A percentile compares a stretch with the other conserved stretches of the same genome.
phyloP scores from a whole-genome alignment of 768 basidiomycete species.

The Xerocomus potaroensis region DNA sequence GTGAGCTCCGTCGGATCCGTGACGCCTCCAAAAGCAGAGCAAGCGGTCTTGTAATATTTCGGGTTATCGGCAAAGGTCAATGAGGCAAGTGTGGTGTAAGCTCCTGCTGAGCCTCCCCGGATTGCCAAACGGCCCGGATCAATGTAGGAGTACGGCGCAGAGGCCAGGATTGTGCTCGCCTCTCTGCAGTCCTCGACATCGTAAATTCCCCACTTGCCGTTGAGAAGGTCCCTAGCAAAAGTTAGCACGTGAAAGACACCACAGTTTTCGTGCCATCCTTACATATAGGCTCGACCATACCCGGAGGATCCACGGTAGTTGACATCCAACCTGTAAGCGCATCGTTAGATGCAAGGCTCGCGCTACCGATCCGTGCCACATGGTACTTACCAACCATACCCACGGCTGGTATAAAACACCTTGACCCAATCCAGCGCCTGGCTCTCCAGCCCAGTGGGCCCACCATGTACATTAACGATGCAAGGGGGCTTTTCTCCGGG shows the following conservation, averaged over 20 bases:
- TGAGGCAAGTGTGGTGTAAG: slow-evolving; percentile 57
- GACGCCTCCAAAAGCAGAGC: slow-evolving; percentile 58
- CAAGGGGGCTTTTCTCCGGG: slow-evolving; percentile 61
- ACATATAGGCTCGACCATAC: slow-evolving; percentile 64
- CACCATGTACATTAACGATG: slow-evolving; percentile 62
- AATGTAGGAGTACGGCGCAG: slow-evolving; percentile 39
- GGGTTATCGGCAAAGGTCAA: slow-evolving; percentile 50
- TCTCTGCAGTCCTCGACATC: slow-evolving; percentile 58
- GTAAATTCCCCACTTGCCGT: slow-evolving; percentile 64
- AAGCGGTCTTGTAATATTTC: slow-evolving; percentile 52
- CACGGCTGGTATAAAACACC: slow-evolving; percentile 65
- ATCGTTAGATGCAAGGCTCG: slow-evolving; percentile 8
- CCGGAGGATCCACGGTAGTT: slow-evolving; percentile 74
- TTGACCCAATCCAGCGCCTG: slow-evolving; percentile 49
- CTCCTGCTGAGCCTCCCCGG: slow-evolving; percentile 69
- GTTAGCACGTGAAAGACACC: not conserved
- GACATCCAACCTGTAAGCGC: slow-evolving; percentile 53
- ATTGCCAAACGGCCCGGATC: slow-evolving; percentile 62
- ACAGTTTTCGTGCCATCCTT: not conserved
- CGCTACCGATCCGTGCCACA: no score
- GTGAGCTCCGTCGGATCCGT: slow-evolving; percentile 53
- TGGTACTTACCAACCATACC: slow-evolving; percentile 56
- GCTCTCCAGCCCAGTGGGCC: slow-evolving; percentile 49
- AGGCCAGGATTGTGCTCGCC: slow-evolving; percentile 32
- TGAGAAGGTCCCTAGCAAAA: slow-evolving; percentile 43